phyloP scores from a whole-genome alignment of 2,329 filamentous ascomycete species.

The Zymoseptoria brevis region DNA sequence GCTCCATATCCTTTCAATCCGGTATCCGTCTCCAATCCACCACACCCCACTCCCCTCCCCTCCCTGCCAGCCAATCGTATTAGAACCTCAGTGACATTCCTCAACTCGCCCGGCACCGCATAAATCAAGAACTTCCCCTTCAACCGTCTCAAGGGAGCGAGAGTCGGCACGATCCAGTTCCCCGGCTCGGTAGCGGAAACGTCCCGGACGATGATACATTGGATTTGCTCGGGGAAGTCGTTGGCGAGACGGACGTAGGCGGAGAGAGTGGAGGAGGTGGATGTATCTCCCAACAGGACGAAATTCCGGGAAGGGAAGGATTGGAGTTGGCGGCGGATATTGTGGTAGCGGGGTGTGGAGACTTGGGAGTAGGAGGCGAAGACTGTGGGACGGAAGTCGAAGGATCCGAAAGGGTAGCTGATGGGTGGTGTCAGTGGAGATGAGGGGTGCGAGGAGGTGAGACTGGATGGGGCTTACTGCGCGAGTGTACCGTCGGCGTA shows the following conservation, averaged over 20 bases:
- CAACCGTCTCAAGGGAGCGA: background rate
- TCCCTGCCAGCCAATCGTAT: background rate
- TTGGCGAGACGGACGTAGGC: constrained; percentile 13
- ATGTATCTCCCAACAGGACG: constrained; percentile 22
- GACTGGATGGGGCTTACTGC: background rate
- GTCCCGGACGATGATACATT: constrained; percentile 22
- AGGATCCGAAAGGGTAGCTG: constrained; percentile 18
- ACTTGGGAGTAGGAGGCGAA: constrained; percentile 8
- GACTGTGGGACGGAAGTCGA: constrained; percentile 19
- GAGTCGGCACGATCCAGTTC: constrained; percentile 11
- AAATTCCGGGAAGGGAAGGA: constrained; percentile 18
- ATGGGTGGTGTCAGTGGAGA: background rate
- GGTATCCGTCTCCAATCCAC: background rate
- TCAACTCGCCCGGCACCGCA: background rate
- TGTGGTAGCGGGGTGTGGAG: constrained; percentile 8
- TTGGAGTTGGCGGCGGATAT: constrained; percentile 14
- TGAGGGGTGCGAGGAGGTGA: too few relatives aligned
- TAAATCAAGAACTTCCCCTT: background rate
- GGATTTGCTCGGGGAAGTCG: constrained; percentile 13
- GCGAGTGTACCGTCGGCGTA: constrained; percentile 9
- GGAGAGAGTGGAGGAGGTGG: constrained; percentile 12
- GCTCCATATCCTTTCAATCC: background rate
- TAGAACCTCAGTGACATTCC: background rate
- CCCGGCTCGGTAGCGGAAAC: constrained; percentile 15
- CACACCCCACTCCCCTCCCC: background rate